Conservation (phyloP, 177 flowering plant species). For the Vitis hybrid region DNA sequence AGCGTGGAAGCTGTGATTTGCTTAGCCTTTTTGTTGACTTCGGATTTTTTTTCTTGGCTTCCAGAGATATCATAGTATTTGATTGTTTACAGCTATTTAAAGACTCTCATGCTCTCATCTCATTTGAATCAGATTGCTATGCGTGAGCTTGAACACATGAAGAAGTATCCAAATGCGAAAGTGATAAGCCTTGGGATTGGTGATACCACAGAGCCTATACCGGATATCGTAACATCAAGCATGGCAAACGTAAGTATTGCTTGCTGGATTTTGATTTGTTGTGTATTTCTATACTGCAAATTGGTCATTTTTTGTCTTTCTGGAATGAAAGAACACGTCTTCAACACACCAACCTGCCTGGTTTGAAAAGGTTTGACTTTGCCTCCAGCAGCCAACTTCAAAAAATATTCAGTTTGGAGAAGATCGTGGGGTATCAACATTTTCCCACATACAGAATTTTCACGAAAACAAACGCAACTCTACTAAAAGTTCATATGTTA, state of each 20-base stretch:
- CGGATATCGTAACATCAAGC: slow-evolving; percentile 43
- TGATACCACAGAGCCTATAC: slow-evolving; percentile 75
- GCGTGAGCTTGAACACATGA: slow-evolving; percentile 40
- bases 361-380: neutral
- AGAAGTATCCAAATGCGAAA: slow-evolving; percentile 66
- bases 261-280: neutral
- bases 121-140: slow-evolving; percentile 45
- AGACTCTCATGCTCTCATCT: neutral
- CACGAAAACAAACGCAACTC: too few relatives aligned
- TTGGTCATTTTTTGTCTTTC: neutral
- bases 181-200: slow-evolving; percentile 80
- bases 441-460: too few relatives aligned
- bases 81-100: neutral
- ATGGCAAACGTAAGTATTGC: slow-evolving; percentile 54
- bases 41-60: neutral
- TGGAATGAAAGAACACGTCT: neutral
- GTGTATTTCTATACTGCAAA: neutral
- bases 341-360: neutral
- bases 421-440: too few relatives aligned
- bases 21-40: neutral
- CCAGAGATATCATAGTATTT: neutral
- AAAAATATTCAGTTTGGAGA: too few relatives aligned
- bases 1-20: too few relatives aligned
- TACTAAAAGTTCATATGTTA: too few relatives aligned
- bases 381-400: neutral